These are phyloP conservation scores for Leishmania guyanensis DNA, from an alignment of 208 protist genomes.

Conservation along the genomic window DNA sequence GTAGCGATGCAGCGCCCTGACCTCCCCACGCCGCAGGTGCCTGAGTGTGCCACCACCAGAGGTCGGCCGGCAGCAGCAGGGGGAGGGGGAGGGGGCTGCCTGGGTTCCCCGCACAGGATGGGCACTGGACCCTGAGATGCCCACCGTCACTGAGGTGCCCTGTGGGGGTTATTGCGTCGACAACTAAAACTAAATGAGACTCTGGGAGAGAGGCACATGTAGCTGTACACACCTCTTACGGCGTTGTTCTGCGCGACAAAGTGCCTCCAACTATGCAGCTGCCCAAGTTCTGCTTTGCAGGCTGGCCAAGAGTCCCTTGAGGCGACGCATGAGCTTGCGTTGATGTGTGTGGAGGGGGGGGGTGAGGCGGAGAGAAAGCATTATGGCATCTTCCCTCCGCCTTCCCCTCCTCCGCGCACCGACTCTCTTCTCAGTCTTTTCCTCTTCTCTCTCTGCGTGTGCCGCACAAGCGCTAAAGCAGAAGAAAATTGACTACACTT, in stretches of 20 bases:
- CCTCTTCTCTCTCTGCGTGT: not conserved
- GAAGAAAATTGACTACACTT: not conserved
- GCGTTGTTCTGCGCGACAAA: not conserved
- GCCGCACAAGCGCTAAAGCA: not conserved
- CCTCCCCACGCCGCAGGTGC: not conserved
- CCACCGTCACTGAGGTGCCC: not conserved
- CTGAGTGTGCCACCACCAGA: not conserved
- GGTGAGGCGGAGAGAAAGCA: not conserved
- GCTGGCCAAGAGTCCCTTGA: not conserved
- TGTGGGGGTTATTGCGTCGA: not conserved
- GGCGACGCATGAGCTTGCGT: not conserved
- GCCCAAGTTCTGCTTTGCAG: not conserved
- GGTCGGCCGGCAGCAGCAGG: not conserved
- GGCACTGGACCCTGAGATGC: not conserved
- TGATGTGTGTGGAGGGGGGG: not conserved
- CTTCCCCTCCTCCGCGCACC: not conserved
- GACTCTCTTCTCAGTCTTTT: not conserved
- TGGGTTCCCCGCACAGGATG: not conserved
- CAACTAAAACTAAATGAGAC: not conserved
- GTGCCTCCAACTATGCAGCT: not conserved
- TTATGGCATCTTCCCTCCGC: not conserved
- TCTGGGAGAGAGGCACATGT: not conserved
- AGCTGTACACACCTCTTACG: not conserved
- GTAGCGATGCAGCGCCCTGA: not conserved
- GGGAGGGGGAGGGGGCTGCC: not conserved